Base-by-base conservation (phyloP, 495 filamentous ascomycete species). In the Penicillium riverlandense region DNA sequence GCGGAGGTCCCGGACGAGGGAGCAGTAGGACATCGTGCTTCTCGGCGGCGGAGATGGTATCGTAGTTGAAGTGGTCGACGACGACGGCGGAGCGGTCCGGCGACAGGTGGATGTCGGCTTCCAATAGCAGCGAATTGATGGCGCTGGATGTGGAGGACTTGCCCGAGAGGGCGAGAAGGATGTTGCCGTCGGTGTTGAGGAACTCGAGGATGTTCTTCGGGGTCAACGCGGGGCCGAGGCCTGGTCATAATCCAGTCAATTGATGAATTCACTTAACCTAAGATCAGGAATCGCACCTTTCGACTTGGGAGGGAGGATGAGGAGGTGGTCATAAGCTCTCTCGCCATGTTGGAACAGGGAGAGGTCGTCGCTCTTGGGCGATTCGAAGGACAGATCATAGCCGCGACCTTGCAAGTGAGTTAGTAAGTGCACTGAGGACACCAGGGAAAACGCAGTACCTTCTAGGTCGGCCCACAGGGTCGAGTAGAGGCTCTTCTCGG, bases 51-150 rank as follows among this genome's bases (percentile, higher is more conserved):
- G 82, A 88, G 28, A 77, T 42, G 33, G 76, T 76, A 56, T 96
- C 91, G 67, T 94, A 88, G 68, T 88, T 87, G 78, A 95, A 96
- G 75, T 98, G 92, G 62, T 98, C 92, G 35, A 97, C 80, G 1
- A 92, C 83, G 29, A 90, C 67, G 30, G 85, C 78, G 33, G 83
- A 83, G 51, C 88, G 85, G 58, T 95, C 94, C 4, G 75, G 66
- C n/a, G 94, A 84, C 11, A 96, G 79, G 54, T 89, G 79, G 58
- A 98, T 87, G 58, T 95, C 94, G 59, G 96, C 70, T 67, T 98
- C 90, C 49, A 88, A 71, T 45, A 96, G 86, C 16, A 96, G 78
- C 44, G 89, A 90, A 55, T 82, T 83, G 51, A 95, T 73, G 41
- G 84, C 80, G 50, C 82, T 82, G 29, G 94, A 85, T 8, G 85